Evolutionary conservation across 2,329 filamentous ascomycete genomes (phyloP).

Genomic region (Diaporthe ampelina): DNA sequence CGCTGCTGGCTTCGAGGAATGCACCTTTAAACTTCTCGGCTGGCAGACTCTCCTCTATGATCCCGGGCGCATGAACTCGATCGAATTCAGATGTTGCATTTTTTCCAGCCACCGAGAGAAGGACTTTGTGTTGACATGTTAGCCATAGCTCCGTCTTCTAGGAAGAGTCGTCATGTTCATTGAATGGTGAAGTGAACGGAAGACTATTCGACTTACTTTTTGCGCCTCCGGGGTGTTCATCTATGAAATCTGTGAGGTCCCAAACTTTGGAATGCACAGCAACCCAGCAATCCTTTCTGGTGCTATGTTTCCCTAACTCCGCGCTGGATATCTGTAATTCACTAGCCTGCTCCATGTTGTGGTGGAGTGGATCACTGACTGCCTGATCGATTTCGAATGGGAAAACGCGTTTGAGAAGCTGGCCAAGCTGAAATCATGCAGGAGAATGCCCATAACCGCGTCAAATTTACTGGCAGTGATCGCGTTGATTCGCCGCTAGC

Average conservation of each 20-base stretch:
- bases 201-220: slow-evolving; percentile 45
- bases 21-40: slow-evolving; percentile 14
- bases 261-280: slow-evolving; percentile 78
- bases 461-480: neutral
- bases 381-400: neutral
- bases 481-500: neutral
- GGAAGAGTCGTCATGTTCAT: rapidly evolving
- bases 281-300: slow-evolving; percentile 71
- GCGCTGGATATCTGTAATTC: slow-evolving; percentile 5
- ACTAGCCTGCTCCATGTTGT: slow-evolving; percentile 6
- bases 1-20: slow-evolving; percentile 27
- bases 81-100: slow-evolving; percentile 53
- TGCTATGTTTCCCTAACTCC: slow-evolving; percentile 64
- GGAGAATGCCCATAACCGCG: neutral
- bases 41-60: slow-evolving; percentile 20
- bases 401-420: neutral
- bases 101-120: slow-evolving; percentile 15
- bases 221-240: slow-evolving; percentile 54
- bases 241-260: slow-evolving; percentile 76
- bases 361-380: neutral
- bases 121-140: slow-evolving; percentile 12
- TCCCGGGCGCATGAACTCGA: slow-evolving; percentile 63
- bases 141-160: neutral
- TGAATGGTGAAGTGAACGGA: neutral
- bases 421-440: neutral